Conservation (phyloP, 345 rosid species). For the Mercurialis annua region DNA sequence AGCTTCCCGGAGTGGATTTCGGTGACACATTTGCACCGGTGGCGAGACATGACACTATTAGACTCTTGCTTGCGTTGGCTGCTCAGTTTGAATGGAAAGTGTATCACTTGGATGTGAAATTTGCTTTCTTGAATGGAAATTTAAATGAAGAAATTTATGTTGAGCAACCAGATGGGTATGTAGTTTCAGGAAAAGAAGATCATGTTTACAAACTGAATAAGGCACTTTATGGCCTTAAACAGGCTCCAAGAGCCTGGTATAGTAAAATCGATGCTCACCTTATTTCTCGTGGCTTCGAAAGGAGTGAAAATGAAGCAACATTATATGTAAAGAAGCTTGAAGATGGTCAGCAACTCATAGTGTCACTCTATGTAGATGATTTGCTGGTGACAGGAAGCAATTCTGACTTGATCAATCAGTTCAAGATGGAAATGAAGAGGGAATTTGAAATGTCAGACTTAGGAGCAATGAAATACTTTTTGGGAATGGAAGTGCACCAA, state of each 20-base stretch:
- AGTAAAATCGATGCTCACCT: background rate
- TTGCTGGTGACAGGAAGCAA: background rate
- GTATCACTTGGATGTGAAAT: background rate
- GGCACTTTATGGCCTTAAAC: background rate
- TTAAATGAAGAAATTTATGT: background rate
- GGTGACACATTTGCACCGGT: background rate
- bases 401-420: background rate
- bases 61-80: background rate
- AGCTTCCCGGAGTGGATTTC: background rate
- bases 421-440: too few species aligned
- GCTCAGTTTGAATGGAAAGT: background rate
- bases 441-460: background rate
- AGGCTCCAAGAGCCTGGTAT: too few species aligned
- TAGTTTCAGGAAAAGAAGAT: background rate
- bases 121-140: background rate
- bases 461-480: background rate
- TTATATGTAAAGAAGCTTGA: too few species aligned
- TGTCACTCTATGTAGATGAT: background rate
- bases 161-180: background rate
- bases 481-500: background rate
- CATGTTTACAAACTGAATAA: background rate
- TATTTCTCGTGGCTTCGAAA: too few species aligned
- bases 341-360: background rate
- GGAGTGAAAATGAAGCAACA: too few species aligned
- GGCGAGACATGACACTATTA: background rate